Evolutionary conservation across 164 flowering plant species (phyloP).

Genomic region (Vitis cinerea): DNA sequence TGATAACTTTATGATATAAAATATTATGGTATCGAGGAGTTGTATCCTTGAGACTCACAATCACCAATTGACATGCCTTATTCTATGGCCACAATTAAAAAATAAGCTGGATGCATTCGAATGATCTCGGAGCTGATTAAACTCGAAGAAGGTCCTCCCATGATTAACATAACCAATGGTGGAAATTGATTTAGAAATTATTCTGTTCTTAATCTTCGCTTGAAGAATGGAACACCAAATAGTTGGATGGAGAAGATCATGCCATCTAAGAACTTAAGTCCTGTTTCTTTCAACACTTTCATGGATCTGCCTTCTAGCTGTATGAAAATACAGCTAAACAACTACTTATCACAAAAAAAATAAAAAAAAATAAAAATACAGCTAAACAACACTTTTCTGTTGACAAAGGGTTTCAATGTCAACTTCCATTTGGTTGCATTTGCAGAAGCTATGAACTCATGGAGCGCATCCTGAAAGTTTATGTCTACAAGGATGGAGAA

Average conservation of each 20-base stretch:
- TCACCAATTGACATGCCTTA: too few relatives aligned
- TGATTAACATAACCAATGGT: not conserved
- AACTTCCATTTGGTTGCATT: constrained; percentile 5
- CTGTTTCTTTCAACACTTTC: too few relatives aligned
- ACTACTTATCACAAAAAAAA: too few relatives aligned
- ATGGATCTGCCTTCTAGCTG: too few relatives aligned
- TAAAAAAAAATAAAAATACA: too few relatives aligned
- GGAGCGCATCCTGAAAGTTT: constrained; percentile 52
- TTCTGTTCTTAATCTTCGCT: not conserved
- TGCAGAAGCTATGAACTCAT: constrained; percentile 55
- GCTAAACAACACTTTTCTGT: too few relatives aligned
- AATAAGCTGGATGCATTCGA: not conserved
- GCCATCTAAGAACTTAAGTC: not conserved
- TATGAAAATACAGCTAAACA: too few relatives aligned
- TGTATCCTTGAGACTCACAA: too few relatives aligned
- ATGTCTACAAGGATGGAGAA: constrained; percentile 48
- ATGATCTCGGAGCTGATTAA: not conserved
- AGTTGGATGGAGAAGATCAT: not conserved
- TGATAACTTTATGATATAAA: too few relatives aligned
- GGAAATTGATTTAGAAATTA: not conserved
- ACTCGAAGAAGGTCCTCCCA: not conserved
- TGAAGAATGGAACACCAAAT: not conserved
- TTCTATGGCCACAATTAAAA: too few relatives aligned
- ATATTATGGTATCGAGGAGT: too few relatives aligned
- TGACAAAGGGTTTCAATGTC: not conserved